Evolutionary conservation across 805 yeast genomes (phyloP), one percentile per base, ranked within the genome.

Genomic region (Sporopachydermia quercuum): DNA sequence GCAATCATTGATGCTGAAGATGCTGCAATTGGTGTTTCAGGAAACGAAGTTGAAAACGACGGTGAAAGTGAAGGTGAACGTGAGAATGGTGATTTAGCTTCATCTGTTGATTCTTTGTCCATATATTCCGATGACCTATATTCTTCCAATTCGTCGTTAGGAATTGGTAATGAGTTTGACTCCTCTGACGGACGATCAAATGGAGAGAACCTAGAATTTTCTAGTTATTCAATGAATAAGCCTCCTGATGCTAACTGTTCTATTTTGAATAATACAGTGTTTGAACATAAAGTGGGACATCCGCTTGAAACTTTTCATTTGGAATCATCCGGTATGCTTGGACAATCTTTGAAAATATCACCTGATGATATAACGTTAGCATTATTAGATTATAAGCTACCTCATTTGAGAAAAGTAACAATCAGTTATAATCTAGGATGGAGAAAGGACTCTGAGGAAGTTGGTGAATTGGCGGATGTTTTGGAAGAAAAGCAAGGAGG

Each of bases 311-410:
- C 74, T 1, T 56, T 91, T 27, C 73, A 74, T 51, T 66, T 91
- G 17, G 89, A 83, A 42, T 78, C 94, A 37, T 78, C 93, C 44
- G 96, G 97, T 1, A 74, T 55, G 50, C 58, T 81, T 43, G 96
- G 96, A 2, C 83, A 87, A 42, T 70, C 85, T 2, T 71, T 78
- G 16, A 84, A 84, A 51, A 61, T 91, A 23, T 84, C 83, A 49
- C 95, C 97, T 0, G 80, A 84, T 48, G 96, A 89, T 55, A 62
- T 91, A 42, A 82, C 91, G 0, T 68, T 86, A 37, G 96, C 96
- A 0, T 60, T 87, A 15, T 68, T 74, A 52, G 96, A 87, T 43
- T 77, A 74, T 5, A 62, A 94, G 48, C 57, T 91, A 14, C 94
- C 94, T 0, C 47, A 62, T 34, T 62, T 91, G 52, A 66, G 68